Conservation (phyloP, 148 eudicot genomes). For the Nepenthes mirabilis region DNA sequence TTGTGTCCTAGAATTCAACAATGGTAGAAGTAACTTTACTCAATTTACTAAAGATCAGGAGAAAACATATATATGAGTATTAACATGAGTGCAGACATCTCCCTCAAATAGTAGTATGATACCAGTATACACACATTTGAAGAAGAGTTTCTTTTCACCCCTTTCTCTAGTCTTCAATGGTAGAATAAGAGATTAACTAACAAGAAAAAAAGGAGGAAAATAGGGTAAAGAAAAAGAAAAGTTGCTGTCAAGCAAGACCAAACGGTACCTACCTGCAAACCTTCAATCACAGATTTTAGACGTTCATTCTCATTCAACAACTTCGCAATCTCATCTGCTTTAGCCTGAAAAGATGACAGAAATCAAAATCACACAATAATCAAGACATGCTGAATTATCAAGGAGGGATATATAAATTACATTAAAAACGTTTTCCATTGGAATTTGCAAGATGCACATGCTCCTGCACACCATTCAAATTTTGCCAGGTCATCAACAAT, state of each 20-base stretch:
- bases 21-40: no score
- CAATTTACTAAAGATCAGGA: no score
- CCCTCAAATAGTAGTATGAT: no score
- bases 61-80: no score
- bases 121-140: no score
- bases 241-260: not conserved
- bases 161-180: no score
- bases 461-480: no score
- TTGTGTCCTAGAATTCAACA: no score
- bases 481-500: no score
- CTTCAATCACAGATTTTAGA: constrained; percentile 57
- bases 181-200: not conserved
- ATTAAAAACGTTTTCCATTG: not conserved
- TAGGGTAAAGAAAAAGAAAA: not conserved
- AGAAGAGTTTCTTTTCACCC: no score
- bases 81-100: no score
- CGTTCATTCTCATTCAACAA: constrained; percentile 91
- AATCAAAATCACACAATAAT: not conserved
- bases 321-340: constrained; percentile 94
- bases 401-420: not conserved
- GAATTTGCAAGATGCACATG: no score
- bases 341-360: constrained; percentile 40
- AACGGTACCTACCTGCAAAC: constrained; percentile 39
- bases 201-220: not conserved
- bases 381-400: not conserved